Conservation (phyloP, 2,329 filamentous ascomycete species). For the Alternaria sp. region DNA sequence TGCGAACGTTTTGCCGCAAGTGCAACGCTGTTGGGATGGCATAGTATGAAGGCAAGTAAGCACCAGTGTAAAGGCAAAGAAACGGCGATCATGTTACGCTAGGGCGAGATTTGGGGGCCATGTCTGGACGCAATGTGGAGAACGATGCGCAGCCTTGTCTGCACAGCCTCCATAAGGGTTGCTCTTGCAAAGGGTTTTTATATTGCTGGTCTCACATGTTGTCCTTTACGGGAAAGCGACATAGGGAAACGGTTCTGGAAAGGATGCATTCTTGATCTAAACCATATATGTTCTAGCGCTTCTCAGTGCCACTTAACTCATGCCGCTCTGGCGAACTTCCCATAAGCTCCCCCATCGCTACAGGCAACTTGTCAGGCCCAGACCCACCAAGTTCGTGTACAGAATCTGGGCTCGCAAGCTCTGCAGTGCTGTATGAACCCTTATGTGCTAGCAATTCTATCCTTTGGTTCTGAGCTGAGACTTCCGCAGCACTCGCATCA, state of each 20-base stretch:
- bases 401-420: background rate
- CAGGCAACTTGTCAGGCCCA: background rate
- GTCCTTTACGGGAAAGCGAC: background rate
- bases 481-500: background rate
- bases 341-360: background rate
- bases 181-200: background rate
- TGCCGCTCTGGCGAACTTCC: background rate
- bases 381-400: background rate
- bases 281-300: background rate
- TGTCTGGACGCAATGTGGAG: constrained; percentile 1
- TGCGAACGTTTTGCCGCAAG: constrained; percentile 3
- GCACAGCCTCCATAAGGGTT: constrained; percentile 14
- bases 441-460: background rate
- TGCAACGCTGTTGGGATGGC: constrained; percentile 7
- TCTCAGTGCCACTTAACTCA: background rate
- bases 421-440: constrained; percentile 1
- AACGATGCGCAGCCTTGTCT: constrained; percentile 6
- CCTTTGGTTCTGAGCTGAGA: background rate
- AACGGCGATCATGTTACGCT: constrained; percentile 6
- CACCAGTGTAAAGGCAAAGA: constrained; percentile 5
- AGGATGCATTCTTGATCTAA: background rate
- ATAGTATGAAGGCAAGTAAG: background rate
- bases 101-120: constrained; percentile 11
- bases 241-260: background rate
- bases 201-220: background rate